Base-by-base conservation (phyloP, 2,329 filamentous ascomycete species). In the Stagonosporopsis cucurbitacearum region DNA sequence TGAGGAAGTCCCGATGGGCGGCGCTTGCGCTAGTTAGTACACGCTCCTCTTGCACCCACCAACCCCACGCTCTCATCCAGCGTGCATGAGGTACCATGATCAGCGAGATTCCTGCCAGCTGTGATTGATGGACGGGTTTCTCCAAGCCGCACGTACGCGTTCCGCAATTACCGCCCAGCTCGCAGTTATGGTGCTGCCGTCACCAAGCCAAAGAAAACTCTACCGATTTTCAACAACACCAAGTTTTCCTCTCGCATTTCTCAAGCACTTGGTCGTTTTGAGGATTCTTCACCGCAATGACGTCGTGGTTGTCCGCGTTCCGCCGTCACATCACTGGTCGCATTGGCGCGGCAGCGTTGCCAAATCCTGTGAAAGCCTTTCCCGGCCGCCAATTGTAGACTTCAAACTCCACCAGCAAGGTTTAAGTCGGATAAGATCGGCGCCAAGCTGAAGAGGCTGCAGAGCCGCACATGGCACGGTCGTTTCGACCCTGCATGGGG, bases 371-470 rank as follows among this genome's bases (percentile, higher is more conserved):
- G 22, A 53, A 42, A 49, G 50, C 42, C 49, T 52, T 58, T 58
- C 57, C 63, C 48, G 49, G 58, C 54, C 57, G 56, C 54, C 46
- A 46, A 50, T 59, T 19, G 58, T 50, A 55, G 41, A 56, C 53
- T 61, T 50, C 25, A 46, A 41, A 53, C 32, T 54, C 60, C 64
- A 63, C 65, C 46, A 54, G 6, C n/a, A 33, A 53, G 43, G 54
- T 56, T 58, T 42, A 42, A 54, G 48, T 49, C 48, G 59, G 64
- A 56, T 49, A 68, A 68, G 66, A 69, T 69, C 65, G 47, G 59
- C 66, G 59, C 62, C 64, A 68, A 67, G 63, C 19, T 54, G 59
- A 61, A 68, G 59, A 68, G 62, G 63, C 56, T 67, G 66, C 63
- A 67, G 65, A 69, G 64, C 66, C 66, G 57, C 65, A 67, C 51